These are phyloP conservation scores for Aspergillus ostianus DNA, from an alignment of 495 filamentous ascomycete genomes.

Conservation along the genomic window DNA sequence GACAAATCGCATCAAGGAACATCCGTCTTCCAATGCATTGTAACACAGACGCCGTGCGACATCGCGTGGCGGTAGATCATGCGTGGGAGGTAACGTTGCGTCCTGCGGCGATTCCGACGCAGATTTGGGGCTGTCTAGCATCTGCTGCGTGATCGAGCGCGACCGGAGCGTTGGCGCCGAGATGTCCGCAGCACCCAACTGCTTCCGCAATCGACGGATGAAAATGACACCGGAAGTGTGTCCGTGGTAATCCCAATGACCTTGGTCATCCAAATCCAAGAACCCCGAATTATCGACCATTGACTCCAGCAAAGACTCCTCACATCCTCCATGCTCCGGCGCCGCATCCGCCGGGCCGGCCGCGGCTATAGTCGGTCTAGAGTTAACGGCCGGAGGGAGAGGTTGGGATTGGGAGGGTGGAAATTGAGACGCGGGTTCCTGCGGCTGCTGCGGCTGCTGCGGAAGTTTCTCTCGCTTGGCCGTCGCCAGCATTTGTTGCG, in stretches of 20 bases:
- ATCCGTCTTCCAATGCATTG: constrained; percentile 79
- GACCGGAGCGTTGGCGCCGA: constrained; percentile 43
- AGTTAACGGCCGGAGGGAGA: constrained; percentile 12
- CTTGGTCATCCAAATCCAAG: constrained; percentile 86
- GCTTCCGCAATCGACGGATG: constrained; percentile 77
- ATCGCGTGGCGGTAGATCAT: constrained; percentile 69
- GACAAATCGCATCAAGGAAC: constrained; percentile 79
- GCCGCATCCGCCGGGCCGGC: constrained; percentile 17
- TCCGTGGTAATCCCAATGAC: constrained; percentile 93
- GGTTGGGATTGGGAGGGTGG: neutral
- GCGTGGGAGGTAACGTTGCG: constrained; percentile 48
- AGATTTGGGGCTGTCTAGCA: constrained; percentile 73
- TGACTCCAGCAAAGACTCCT: constrained; percentile 81
- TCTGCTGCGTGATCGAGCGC: constrained; percentile 38
- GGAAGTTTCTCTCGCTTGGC: constrained; percentile 28
- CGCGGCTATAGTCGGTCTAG: constrained; percentile 12
- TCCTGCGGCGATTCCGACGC: constrained; percentile 60
- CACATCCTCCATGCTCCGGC: constrained; percentile 28
- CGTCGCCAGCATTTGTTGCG: constrained; percentile 43
- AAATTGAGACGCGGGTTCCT: neutral
- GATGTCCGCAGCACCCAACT: constrained; percentile 64
- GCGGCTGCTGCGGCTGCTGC: constrained; percentile 10
- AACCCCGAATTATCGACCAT: constrained; percentile 92
- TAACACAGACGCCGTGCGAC: constrained; percentile 68
- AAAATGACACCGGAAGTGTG: constrained; percentile 91